Evolutionary conservation across 1,284 basidiomycete genomes (phyloP).

Genomic region (Trichosporon sp.): DNA sequence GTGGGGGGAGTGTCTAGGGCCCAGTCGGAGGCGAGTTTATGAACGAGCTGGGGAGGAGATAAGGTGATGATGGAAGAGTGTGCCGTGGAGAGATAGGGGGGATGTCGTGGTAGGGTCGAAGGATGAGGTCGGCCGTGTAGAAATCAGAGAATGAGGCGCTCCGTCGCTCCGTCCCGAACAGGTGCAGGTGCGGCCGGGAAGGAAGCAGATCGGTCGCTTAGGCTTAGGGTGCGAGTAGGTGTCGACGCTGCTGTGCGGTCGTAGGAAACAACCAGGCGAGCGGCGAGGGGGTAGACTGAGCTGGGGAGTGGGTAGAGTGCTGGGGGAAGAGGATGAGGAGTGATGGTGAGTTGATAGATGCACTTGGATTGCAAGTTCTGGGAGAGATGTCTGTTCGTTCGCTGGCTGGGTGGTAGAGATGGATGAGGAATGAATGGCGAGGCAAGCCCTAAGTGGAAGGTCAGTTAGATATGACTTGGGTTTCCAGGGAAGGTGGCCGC

Average conservation of each 20-base stretch:
- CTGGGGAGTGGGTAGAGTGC: neutral
- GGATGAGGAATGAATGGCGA: slow-evolving; percentile 16
- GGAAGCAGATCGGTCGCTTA: slow-evolving; percentile 1
- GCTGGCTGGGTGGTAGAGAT: slow-evolving; percentile 4
- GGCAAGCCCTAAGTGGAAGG: slow-evolving; percentile 12
- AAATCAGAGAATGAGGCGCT: slow-evolving; percentile 15
- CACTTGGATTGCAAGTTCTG: neutral
- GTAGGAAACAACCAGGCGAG: neutral
- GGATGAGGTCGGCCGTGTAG: neutral
- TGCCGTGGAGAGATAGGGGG: neutral
- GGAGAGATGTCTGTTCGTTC: neutral
- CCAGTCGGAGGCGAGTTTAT: neutral
- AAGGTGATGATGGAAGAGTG: neutral
- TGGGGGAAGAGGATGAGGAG: neutral
- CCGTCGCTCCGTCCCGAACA: slow-evolving; percentile 16
- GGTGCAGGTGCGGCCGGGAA: neutral
- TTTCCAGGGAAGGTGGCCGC: slow-evolving; percentile 1
- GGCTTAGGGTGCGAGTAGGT: neutral
- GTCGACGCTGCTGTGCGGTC: slow-evolving; percentile 2
- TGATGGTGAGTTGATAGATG: neutral
- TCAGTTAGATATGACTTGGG: slow-evolving; percentile 12
- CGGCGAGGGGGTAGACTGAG: neutral
- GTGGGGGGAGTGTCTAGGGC: neutral
- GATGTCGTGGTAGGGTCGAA: neutral
- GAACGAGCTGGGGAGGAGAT: neutral